Conservation (phyloP, 2,329 filamentous ascomycete species). For the Ophiostoma triangulosporum region DNA sequence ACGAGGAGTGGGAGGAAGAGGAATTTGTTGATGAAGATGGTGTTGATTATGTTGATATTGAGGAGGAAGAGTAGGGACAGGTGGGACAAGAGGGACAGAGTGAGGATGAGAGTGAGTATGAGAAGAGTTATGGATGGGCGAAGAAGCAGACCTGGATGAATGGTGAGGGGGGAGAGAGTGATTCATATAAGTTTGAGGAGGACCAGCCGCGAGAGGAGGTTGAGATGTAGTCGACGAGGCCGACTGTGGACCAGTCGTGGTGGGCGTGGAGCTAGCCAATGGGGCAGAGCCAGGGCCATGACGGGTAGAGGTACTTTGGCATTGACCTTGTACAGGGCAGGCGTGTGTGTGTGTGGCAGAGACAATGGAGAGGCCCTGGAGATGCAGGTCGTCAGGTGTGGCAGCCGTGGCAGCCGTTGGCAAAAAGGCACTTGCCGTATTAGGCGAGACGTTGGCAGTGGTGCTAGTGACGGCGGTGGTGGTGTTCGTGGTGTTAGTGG, state of each 20-base stretch:
- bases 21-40: neutral
- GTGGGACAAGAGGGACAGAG: neutral
- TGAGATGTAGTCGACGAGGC: neutral
- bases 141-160: neutral
- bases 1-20: neutral
- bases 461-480: neutral
- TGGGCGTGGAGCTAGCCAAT: neutral
- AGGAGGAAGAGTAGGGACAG: neutral
- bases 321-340: no score
- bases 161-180: neutral
- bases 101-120: neutral
- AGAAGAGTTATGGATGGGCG: neutral
- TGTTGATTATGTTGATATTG: neutral
- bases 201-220: neutral
- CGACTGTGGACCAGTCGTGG: neutral
- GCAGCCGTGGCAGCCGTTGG: neutral
- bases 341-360: neutral
- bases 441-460: neutral
- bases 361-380: constrained; percentile 1
- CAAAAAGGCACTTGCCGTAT: neutral
- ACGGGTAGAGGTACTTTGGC: neutral
- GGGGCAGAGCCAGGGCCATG: neutral
- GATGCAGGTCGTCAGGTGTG: neutral
- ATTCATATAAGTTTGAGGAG: neutral
- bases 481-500: neutral